Evolutionary conservation across 169 alveolate genomes (phyloP).

Genomic region (Sarcocystis neurona): DNA sequence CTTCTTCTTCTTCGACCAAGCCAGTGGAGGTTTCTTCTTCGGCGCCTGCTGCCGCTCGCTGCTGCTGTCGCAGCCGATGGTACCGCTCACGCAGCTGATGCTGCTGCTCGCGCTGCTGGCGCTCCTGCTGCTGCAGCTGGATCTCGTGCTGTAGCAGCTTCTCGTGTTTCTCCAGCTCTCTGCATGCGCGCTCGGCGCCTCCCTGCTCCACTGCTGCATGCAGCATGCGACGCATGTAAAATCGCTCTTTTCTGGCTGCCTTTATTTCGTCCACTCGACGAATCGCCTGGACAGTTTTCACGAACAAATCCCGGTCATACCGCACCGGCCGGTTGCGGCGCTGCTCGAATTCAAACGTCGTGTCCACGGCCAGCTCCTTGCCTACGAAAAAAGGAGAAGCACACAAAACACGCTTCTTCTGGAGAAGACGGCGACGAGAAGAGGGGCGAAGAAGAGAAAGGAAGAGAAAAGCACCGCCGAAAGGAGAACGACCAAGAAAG

Average conservation of each 20-base stretch:
- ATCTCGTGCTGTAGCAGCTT: conserved; percentile 16
- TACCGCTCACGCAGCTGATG: background rate
- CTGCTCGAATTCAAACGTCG: conserved; percentile 95
- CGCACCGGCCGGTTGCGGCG: conserved; percentile 93
- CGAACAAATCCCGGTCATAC: conserved; percentile 93
- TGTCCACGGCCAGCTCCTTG: conserved; percentile 95
- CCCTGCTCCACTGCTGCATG: conserved; percentile 15
- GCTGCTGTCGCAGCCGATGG: background rate
- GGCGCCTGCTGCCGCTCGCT: background rate
- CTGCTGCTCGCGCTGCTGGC: background rate
- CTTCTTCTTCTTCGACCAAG: conserved; percentile 26
- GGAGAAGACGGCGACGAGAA: background rate
- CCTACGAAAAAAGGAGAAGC: conserved; percentile 75
- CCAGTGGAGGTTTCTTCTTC: background rate
- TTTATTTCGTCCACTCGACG: conserved; percentile 92
- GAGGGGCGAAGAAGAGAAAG: background rate
- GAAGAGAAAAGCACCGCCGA: background rate
- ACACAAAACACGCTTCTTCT: no score
- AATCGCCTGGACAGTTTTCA: conserved; percentile 96
- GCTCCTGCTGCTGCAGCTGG: background rate
- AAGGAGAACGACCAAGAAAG: no score
- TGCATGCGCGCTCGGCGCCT: background rate
- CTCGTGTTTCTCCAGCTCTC: conserved; percentile 16
- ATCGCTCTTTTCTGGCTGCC: conserved; percentile 56
- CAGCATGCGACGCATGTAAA: conserved; percentile 56